These are phyloP conservation scores for Diatrype stigma DNA, from an alignment of 2,329 filamentous ascomycete genomes.

Conservation along the genomic window DNA sequence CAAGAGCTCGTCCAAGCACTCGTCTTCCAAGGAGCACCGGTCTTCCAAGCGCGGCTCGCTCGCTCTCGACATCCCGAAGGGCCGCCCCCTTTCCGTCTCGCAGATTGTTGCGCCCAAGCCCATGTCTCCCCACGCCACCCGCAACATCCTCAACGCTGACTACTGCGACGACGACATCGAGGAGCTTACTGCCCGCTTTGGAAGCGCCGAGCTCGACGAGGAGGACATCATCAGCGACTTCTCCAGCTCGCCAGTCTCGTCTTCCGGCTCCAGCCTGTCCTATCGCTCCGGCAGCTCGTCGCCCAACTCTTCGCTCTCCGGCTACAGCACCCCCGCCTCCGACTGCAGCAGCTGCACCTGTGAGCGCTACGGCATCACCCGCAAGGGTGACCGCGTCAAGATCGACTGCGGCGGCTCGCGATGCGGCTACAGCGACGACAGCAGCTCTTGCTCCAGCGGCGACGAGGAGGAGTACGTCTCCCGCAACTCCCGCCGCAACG, in stretches of 20 bases:
- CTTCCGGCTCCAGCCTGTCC: conserved; percentile 66
- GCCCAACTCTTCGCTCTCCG: conserved; percentile 68
- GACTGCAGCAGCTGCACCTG: conserved; percentile 81
- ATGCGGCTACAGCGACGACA: conserved; percentile 76
- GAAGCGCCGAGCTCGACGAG: conserved; percentile 53
- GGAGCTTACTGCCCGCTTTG: conserved; percentile 74
- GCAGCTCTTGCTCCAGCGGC: conserved; percentile 66
- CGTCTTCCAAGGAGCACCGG: conserved; percentile 41
- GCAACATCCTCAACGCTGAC: conserved; percentile 78
- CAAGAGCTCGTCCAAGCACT: conserved; percentile 35
- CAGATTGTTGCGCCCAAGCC: conserved; percentile 91
- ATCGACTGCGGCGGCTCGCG: conserved; percentile 88
- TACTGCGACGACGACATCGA: conserved; percentile 73
- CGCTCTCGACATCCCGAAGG: conserved; percentile 72
- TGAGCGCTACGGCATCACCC: conserved; percentile 94
- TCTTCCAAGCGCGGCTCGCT: conserved; percentile 47
- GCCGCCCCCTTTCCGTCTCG: conserved; percentile 80
- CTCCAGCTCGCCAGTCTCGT: conserved; percentile 58
- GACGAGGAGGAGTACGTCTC: conserved; percentile 54
- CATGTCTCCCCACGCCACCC: conserved; percentile 80
- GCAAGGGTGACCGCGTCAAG: conserved; percentile 88
- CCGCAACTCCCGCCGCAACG: conserved; percentile 57
- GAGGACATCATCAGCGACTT: conserved; percentile 54
- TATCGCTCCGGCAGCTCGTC: conserved; percentile 69
- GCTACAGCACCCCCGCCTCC: conserved; percentile 74